Evolutionary conservation across 1,284 basidiomycete species (phyloP).

Genomic region (Cutaneotrichosporon arboriforme): DNA sequence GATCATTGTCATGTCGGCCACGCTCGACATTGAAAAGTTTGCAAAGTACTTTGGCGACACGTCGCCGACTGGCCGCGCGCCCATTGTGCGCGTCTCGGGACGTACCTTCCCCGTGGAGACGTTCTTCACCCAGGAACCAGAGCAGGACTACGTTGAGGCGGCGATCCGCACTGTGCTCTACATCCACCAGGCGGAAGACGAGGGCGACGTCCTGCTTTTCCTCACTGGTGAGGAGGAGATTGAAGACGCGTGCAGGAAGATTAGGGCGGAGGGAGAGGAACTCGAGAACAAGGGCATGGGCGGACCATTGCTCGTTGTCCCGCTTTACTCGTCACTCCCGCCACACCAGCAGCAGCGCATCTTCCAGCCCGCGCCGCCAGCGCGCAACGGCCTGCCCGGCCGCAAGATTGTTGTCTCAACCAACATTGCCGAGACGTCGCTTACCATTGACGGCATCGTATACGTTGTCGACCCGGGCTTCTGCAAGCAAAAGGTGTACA

Average conservation of each 20-base stretch:
- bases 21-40: constrained; percentile 94
- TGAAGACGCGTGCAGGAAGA: constrained; percentile 91
- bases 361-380: constrained; percentile 67
- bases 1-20: constrained; percentile 98
- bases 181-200: constrained; percentile 94
- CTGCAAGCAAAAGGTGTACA: constrained; percentile 96
- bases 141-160: constrained; percentile 94
- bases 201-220: constrained; percentile 90
- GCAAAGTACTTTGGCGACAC: constrained; percentile 84
- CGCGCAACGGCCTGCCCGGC: constrained; percentile 71
- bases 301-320: constrained; percentile 81
- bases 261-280: constrained; percentile 82
- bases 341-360: constrained; percentile 91
- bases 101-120: constrained; percentile 91
- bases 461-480: constrained; percentile 98
- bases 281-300: constrained; percentile 65
- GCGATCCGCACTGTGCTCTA: constrained; percentile 94
- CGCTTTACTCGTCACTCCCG: constrained; percentile 88
- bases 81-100: constrained; percentile 92
- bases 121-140: constrained; percentile 93
- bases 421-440: constrained; percentile 95
- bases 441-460: constrained; percentile 98
- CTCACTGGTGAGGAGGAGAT: constrained; percentile 98
- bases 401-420: constrained; percentile 94
- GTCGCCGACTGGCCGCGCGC: constrained; percentile 56